These are phyloP conservation scores for Amanita muscaria DNA, from an alignment of 768 basidiomycete species.

Conservation along the genomic window DNA sequence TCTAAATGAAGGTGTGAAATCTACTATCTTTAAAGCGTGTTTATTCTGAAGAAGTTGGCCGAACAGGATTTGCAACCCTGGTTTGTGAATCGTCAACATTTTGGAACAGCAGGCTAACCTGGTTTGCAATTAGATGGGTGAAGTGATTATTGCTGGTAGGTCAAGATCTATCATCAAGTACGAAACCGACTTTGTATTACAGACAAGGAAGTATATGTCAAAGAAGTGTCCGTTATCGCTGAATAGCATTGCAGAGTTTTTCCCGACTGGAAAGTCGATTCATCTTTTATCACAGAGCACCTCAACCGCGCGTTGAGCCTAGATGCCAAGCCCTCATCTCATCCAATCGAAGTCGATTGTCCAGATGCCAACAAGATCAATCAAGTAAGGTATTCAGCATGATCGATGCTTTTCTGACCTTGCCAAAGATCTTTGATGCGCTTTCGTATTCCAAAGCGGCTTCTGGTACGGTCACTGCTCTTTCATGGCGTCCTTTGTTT, in stretches of 20 bases:
- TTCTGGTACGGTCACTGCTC: constrained; percentile 38
- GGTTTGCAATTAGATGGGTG: constrained; percentile 63
- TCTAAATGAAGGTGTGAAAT: constrained; percentile 61
- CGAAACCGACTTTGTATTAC: constrained; percentile 1
- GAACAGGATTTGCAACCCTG: constrained; percentile 73
- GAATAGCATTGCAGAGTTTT: constrained; percentile 38
- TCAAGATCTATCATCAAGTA: constrained; percentile 11
- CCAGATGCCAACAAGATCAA: constrained; percentile 81
- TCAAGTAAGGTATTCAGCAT: constrained; percentile 33
- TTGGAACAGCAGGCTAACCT: constrained; percentile 1
- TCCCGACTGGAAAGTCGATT: constrained; percentile 82
- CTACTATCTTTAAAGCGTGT: neutral
- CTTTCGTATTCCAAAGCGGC: constrained; percentile 83
- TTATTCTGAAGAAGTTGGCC: constrained; percentile 5
- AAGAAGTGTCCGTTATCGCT: neutral
- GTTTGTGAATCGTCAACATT: constrained; percentile 28
- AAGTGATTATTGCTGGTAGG: constrained; percentile 72
- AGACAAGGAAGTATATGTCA: constrained; percentile 42
- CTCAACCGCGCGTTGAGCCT: constrained; percentile 69
- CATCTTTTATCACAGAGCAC: constrained; percentile 73
- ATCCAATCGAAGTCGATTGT: constrained; percentile 89
- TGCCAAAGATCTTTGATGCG: constrained; percentile 74
- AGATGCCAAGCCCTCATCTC: constrained; percentile 81
- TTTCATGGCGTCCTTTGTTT: neutral
- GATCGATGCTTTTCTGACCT: neutral